Base-by-base conservation (phyloP, 805 yeast genomes). In the Phaffomyces thermotolerans region DNA sequence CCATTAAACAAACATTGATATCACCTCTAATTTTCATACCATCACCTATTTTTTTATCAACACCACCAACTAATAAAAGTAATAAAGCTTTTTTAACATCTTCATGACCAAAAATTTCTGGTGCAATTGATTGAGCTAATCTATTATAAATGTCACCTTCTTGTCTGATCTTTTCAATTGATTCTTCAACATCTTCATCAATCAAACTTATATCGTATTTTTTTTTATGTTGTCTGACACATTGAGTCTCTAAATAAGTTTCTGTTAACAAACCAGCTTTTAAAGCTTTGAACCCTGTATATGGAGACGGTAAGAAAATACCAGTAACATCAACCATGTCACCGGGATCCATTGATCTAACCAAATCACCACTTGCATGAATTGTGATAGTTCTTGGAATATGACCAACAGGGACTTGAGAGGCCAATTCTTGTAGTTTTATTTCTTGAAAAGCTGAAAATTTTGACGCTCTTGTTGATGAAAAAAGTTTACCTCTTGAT, bases 21-120 rank as follows among this genome's bases (percentile, higher is more conserved):
- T 93, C 99, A 57, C 99, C 99, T 71, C 99, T 81, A 57, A 93
- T 93, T 58, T 84, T 80, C 87, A 93, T 80, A 52, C 99, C 99
- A 66, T 93, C 99, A 37, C 95, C 95, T 54, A 91, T 79, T 57
- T 81, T 86, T 62, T 93, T 93, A 39, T 95, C 85, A 36, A 90
- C 97, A 58, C 99, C 99, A 41, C 99, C 96, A 51, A 93, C 88
- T 37, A 93, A 71, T 48, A 93, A 71, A 46, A 93, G 66, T 35
- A 93, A 67, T 47, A 93, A 67, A 6, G 96, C 90, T 65, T 93
- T 93, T 65, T 93, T 93, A 45, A 93, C 89, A 63, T 93, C 99
- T 34, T 78, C 69, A 60, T 93, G 95, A 32, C 99, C 99, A 57
- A 73, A 93, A 59, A 93, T 93, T 68, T 93, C 99, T 0, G 99